Percentiles rank a stretch among this genome's conserved stretches.
phyloP scores from a whole-genome alignment of 441 rosid species.

The Gossypium davidsonii region DNA sequence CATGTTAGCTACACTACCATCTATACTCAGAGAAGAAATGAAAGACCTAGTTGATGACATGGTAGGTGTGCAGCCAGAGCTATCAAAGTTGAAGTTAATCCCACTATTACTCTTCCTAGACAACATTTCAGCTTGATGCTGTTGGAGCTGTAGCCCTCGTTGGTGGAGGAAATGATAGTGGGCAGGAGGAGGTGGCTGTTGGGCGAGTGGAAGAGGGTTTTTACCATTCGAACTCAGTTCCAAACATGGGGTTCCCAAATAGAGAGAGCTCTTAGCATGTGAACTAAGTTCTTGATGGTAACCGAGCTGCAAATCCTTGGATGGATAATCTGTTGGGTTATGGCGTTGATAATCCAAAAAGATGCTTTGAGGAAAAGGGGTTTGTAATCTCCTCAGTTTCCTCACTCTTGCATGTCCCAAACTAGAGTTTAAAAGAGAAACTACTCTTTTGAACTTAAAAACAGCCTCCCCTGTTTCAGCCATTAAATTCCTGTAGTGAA shows the following conservation, averaged over 20 bases:
- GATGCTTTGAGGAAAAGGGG: conserved; percentile 42
- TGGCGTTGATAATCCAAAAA: conserved; percentile 49
- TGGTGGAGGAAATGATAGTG: conserved; percentile 25
- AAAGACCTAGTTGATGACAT: conserved; percentile 68
- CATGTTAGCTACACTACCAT: conserved; percentile 61
- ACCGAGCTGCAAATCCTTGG: conserved; percentile 41
- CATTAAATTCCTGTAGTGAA: conserved; percentile 45
- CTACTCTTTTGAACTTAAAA: conserved; percentile 69
- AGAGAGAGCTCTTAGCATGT: conserved; percentile 44
- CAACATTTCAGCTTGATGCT: conserved; percentile 67
- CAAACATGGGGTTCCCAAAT: conserved; percentile 44
- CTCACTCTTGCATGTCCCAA: conserved; percentile 92
- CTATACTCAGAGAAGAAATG: conserved; percentile 68
- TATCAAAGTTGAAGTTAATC: conserved; percentile 54
- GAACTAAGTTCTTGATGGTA: conserved; percentile 47
- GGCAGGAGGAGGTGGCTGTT: conserved; percentile 24
- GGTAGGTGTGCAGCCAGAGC: conserved; percentile 67
- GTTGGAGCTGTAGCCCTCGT: conserved; percentile 27
- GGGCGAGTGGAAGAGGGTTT: conserved; percentile 39
- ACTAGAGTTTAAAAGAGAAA: conserved; percentile 55
- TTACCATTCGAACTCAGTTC: conserved; percentile 59
- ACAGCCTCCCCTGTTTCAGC: conserved; percentile 78
- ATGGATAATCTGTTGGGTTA: conserved; percentile 30
- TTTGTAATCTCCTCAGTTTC: conserved; percentile 44
- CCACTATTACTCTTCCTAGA: conserved; percentile 52